Evolutionary conservation across 306 rosid species (phyloP).

Genomic region (Prunus persica): DNA sequence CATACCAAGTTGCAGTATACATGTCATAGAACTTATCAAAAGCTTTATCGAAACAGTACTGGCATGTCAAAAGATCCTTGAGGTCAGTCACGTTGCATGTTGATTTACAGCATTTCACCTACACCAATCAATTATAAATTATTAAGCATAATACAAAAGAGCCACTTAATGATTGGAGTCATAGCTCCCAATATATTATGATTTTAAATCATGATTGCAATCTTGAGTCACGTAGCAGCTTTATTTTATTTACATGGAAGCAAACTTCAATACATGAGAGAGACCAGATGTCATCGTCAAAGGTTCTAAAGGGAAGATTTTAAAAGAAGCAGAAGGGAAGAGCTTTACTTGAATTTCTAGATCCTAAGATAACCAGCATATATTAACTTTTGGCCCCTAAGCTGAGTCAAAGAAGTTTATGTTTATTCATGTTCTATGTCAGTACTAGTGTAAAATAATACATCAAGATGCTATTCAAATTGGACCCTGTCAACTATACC

Average conservation of each 20-base stretch:
- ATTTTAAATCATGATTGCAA: neutral
- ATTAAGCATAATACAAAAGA: constrained; percentile 18
- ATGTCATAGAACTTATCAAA: constrained; percentile 86
- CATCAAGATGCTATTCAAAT: neutral
- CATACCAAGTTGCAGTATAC: constrained; percentile 85
- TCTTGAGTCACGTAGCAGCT: neutral
- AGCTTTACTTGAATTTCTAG: neutral
- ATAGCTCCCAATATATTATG: neutral
- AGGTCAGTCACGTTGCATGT: constrained; percentile 76
- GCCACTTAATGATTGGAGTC: constrained; percentile 1
- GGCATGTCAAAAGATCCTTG: constrained; percentile 77
- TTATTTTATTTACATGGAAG: neutral
- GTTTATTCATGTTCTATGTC: neutral
- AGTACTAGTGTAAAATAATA: neutral
- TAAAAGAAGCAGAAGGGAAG: neutral
- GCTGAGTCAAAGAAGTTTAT: neutral
- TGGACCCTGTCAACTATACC: neutral
- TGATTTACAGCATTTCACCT: constrained; percentile 91
- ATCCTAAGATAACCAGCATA: neutral
- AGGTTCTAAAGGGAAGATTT: neutral
- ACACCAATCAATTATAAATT: constrained; percentile 15
- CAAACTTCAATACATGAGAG: neutral
- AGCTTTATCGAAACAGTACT: constrained; percentile 79
- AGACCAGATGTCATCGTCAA: neutral
- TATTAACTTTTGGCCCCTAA: neutral